Evolutionary conservation across 169 alveolate genomes (phyloP).

Genomic region (Babesia bovis): DNA sequence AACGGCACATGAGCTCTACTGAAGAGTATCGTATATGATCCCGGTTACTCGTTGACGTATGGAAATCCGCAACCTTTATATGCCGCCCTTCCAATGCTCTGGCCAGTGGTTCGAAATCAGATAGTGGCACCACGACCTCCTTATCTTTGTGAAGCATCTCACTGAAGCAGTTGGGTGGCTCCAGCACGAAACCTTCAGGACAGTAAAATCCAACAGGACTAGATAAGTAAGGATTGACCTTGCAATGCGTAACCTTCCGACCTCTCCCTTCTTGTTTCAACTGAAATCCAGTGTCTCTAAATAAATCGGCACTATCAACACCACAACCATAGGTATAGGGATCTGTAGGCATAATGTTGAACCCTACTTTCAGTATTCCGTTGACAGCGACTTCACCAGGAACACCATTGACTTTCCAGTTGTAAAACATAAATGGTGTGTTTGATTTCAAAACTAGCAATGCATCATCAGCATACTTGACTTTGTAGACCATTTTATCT

Average conservation of each 20-base stretch:
- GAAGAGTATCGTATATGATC: background rate
- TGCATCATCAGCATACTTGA: slow-evolving; percentile 16
- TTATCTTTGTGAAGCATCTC: background rate
- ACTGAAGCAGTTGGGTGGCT: slow-evolving; percentile 54
- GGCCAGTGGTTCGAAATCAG: slow-evolving; percentile 17
- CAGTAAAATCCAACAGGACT: slow-evolving; percentile 66
- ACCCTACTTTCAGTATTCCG: background rate
- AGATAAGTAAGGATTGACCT: slow-evolving; percentile 9
- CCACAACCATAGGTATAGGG: slow-evolving; percentile 68
- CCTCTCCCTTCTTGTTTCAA: background rate
- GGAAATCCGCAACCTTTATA: slow-evolving; percentile 24
- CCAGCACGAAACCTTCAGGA: slow-evolving; percentile 40
- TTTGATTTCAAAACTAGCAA: slow-evolving; percentile 19
- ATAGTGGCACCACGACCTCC: slow-evolving; percentile 5
- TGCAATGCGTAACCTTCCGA: slow-evolving; percentile 13
- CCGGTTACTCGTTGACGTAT: background rate
- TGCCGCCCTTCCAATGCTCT: slow-evolving; percentile 8
- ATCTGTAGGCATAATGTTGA: slow-evolving; percentile 54
- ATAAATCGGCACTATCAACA: slow-evolving; percentile 21
- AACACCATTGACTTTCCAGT: background rate
- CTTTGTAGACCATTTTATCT: background rate
- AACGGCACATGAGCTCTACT: slow-evolving; percentile 11
- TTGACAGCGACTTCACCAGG: background rate
- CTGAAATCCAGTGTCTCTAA: slow-evolving; percentile 9
- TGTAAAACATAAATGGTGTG: slow-evolving; percentile 2